Conservation (phyloP, 2,329 filamentous ascomycete species). For the Cercospora citrullina region DNA sequence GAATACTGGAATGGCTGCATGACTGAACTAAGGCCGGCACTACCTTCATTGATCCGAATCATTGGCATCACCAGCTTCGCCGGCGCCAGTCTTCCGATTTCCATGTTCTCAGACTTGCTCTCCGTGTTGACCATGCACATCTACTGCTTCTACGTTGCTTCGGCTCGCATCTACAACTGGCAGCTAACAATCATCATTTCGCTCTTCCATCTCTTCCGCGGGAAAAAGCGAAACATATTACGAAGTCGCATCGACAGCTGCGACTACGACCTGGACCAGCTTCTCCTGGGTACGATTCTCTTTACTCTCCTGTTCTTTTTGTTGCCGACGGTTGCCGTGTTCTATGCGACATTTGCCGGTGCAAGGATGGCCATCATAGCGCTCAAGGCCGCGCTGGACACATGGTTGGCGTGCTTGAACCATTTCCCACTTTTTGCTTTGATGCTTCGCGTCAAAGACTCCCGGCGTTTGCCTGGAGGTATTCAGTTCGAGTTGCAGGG, state of each 20-base stretch:
- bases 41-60: slow-evolving; percentile 87
- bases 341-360: slow-evolving; percentile 93
- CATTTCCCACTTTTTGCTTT: slow-evolving; percentile 97
- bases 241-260: slow-evolving; percentile 98
- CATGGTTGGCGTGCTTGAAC: slow-evolving; percentile 87
- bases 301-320: slow-evolving; percentile 96
- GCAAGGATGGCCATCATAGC: slow-evolving; percentile 94
- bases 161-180: slow-evolving; percentile 97
- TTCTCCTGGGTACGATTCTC: slow-evolving; percentile 91
- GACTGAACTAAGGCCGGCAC: slow-evolving; percentile 69
- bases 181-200: slow-evolving; percentile 95
- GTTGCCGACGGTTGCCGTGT: slow-evolving; percentile 90
- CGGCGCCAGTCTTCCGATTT: slow-evolving; percentile 94
- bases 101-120: slow-evolving; percentile 89
- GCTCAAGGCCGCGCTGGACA: slow-evolving; percentile 88
- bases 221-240: slow-evolving; percentile 95
- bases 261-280: slow-evolving; percentile 96
- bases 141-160: slow-evolving; percentile 96
- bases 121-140: slow-evolving; percentile 93
- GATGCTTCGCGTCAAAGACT: slow-evolving; percentile 94
- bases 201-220: slow-evolving; percentile 96
- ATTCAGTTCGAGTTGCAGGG: slow-evolving; percentile 89
- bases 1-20: slow-evolving; percentile 94
- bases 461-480: slow-evolving; percentile 80
- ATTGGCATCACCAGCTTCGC: slow-evolving; percentile 94